Evolutionary conservation across 1,284 basidiomycete species (phyloP).

Genomic region (Somion occarium): DNA sequence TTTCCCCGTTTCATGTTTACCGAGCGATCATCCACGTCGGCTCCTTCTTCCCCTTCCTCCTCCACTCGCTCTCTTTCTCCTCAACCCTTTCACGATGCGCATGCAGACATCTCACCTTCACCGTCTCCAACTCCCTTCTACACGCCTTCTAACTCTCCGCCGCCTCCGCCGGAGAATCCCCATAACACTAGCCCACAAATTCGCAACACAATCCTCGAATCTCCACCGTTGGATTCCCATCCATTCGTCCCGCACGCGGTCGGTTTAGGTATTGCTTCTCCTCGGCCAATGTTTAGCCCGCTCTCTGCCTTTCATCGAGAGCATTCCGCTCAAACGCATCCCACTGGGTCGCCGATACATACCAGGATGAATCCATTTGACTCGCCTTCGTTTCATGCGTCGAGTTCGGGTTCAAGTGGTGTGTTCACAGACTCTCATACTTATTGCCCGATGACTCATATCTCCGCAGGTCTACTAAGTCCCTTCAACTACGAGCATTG

Average conservation of each 20-base stretch:
- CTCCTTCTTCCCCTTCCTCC: conserved; percentile 22
- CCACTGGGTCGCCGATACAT: conserved; percentile 19
- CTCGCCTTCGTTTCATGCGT: conserved; percentile 1
- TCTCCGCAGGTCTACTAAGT: no score
- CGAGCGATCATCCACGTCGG: conserved; percentile 19
- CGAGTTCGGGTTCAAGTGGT: neutral
- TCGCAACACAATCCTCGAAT: conserved; percentile 13
- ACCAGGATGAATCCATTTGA: conserved; percentile 19
- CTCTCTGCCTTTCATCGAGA: conserved; percentile 16
- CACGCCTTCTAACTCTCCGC: conserved; percentile 6
- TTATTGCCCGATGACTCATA: no score
- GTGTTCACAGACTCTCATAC: no score
- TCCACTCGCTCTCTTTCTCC: conserved; percentile 14
- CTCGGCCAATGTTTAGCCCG: conserved; percentile 21
- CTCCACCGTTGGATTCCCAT: conserved; percentile 19
- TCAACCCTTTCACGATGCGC: conserved; percentile 5
- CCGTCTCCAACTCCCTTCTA: conserved; percentile 1
- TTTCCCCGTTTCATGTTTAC: conserved; percentile 29
- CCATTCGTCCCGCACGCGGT: conserved; percentile 23
- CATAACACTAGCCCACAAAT: conserved; percentile 13
- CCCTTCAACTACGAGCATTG: no score
- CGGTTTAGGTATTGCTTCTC: conserved; percentile 24
- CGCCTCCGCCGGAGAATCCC: conserved; percentile 4
- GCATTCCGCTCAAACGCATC: conserved; percentile 13
- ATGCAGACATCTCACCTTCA: neutral